Conservation (phyloP, 768 basidiomycete species). For the Suillus occidentalis region DNA sequence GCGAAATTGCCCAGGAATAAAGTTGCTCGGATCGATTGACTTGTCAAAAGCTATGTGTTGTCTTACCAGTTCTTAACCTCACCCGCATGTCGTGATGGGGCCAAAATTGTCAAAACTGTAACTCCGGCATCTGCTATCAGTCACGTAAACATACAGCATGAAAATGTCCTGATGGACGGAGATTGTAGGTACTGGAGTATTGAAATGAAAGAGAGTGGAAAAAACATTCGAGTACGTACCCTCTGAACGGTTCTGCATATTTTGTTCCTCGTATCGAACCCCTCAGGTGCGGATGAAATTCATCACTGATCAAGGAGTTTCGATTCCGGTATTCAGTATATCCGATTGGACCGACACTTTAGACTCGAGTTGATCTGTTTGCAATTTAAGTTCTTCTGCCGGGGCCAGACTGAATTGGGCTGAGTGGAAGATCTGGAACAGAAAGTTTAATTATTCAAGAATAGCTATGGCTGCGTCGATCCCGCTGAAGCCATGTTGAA, state of each 20-base stretch:
- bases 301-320: conserved; percentile 68
- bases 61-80: conserved; percentile 69
- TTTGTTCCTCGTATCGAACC: conserved; percentile 36
- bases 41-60: conserved; percentile 69
- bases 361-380: conserved; percentile 48
- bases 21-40: neutral
- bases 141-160: conserved; percentile 4
- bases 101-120: conserved; percentile 51
- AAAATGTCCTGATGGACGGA: neutral
- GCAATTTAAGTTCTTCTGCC: conserved; percentile 52
- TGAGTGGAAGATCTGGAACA: conserved; percentile 70
- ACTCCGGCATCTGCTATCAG: conserved; percentile 35
- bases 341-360: conserved; percentile 9
- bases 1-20: neutral
- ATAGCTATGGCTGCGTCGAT: neutral
- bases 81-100: conserved; percentile 54
- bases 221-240: conserved; percentile 22
- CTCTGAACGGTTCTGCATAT: conserved; percentile 50
- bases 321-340: conserved; percentile 40
- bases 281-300: conserved; percentile 38
- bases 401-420: conserved; percentile 49
- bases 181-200: neutral
- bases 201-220: neutral
- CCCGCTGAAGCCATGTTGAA: too few relatives aligned
- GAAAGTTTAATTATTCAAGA: conserved; percentile 58